Conservation (phyloP, 2,329 filamentous ascomycete species). For the Sphaceloma murrayae region DNA sequence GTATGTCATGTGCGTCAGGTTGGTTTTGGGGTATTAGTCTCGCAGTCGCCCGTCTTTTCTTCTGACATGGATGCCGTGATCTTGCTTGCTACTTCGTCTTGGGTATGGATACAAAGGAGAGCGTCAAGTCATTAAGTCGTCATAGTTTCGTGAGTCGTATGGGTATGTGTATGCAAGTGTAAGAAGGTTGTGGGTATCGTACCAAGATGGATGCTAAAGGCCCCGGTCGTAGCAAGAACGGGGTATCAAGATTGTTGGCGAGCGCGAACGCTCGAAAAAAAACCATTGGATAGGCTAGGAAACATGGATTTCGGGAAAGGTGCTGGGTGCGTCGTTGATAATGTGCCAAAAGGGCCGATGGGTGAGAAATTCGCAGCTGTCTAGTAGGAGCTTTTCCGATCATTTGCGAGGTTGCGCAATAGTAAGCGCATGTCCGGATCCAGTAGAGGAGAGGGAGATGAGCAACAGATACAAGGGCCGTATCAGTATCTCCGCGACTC, state of each 20-base stretch:
- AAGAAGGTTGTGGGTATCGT: neutral
- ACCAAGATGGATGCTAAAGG: neutral
- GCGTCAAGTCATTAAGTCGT: constrained; percentile 1
- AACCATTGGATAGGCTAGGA: neutral
- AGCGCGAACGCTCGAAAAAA: neutral
- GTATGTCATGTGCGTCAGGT: neutral
- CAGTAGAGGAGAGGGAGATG: too few relatives aligned
- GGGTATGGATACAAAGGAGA: constrained; percentile 10
- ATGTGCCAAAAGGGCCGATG: too few relatives aligned
- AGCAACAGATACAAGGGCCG: too few relatives aligned
- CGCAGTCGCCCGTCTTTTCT: too few relatives aligned
- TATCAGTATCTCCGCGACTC: constrained; percentile 3
- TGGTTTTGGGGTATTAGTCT: too few relatives aligned
- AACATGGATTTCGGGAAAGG: too few relatives aligned
- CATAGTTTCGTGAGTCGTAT: neutral
- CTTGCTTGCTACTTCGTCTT: constrained; percentile 7
- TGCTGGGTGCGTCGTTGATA: neutral
- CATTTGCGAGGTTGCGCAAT: too few relatives aligned
- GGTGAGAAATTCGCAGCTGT: too few relatives aligned
- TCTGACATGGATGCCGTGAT: too few relatives aligned
- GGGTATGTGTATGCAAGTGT: constrained; percentile 1
- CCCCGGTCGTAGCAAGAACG: neutral
- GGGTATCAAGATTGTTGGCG: constrained; percentile 3
- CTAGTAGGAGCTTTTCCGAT: too few relatives aligned
- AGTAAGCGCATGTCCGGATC: too few relatives aligned